Evolutionary conservation across 345 rosid species (phyloP).

Genomic region (Citrus sinensis): DNA sequence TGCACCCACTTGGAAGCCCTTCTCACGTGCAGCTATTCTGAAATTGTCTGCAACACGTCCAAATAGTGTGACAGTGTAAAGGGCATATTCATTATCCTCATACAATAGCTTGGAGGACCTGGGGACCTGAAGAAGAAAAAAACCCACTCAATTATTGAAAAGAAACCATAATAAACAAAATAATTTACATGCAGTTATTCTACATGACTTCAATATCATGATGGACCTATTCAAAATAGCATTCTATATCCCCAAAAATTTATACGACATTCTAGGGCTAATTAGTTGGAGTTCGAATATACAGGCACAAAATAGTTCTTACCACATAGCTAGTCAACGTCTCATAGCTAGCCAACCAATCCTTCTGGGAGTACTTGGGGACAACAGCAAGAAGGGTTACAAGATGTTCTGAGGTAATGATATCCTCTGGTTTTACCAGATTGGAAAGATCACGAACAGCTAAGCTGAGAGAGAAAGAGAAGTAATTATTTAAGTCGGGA

Average conservation of each 20-base stretch:
- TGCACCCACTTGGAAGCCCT: constrained; percentile 83
- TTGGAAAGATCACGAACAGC: constrained; percentile 98
- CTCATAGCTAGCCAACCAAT: constrained; percentile 93
- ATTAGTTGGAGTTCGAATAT: background rate
- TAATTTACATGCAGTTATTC: background rate
- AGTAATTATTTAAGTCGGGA: constrained; percentile 14
- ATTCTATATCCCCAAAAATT: background rate
- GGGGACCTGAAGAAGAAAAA: constrained; percentile 64
- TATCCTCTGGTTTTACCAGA: constrained; percentile 90
- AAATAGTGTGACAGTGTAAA: constrained; percentile 82
- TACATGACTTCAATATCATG: background rate
- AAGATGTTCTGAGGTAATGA: constrained; percentile 77
- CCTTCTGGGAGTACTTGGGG: constrained; percentile 97
- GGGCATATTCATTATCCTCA: constrained; percentile 99
- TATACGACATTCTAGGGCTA: background rate
- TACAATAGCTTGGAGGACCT: constrained; percentile 88
- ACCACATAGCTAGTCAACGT: constrained; percentile 92
- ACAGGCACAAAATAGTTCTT: constrained; percentile 24
- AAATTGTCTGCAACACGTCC: constrained; percentile 92
- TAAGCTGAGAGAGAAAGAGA: constrained; percentile 57
- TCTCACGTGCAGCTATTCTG: constrained; percentile 75
- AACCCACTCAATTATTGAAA: constrained; percentile 1
- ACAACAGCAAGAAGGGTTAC: constrained; percentile 81
- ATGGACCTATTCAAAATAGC: background rate
- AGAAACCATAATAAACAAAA: background rate